Conservation (phyloP, 768 basidiomycete genomes). For the Bullera alba region DNA sequence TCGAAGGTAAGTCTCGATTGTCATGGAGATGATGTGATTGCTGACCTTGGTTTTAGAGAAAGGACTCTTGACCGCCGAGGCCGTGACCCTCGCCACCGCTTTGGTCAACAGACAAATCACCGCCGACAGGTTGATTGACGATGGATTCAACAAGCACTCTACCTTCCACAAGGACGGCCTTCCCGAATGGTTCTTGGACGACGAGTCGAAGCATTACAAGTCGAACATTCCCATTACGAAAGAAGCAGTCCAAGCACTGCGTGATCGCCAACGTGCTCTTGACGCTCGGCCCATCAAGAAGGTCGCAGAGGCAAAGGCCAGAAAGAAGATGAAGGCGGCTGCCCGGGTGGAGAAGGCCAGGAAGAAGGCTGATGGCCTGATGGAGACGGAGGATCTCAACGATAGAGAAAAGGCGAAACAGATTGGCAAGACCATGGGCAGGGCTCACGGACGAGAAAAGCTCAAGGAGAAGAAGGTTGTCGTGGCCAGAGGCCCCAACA, state of each 20-base stretch:
- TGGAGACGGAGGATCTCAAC: conserved; percentile 67
- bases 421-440: conserved; percentile 74
- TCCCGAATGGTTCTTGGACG: conserved; percentile 94
- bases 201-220: conserved; percentile 87
- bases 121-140: conserved; percentile 78
- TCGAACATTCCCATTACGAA: conserved; percentile 94
- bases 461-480: conserved; percentile 67
- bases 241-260: conserved; percentile 77
- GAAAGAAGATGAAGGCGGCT: conserved; percentile 85
- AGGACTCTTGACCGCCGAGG: conserved; percentile 79
- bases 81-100: conserved; percentile 81
- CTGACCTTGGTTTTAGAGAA: conserved; percentile 54
- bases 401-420: conserved; percentile 90
- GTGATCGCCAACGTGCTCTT: conserved; percentile 82
- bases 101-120: conserved; percentile 86
- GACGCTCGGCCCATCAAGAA: conserved; percentile 98
- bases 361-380: conserved; percentile 94
- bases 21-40: neutral
- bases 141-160: conserved; percentile 91
- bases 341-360: conserved; percentile 81
- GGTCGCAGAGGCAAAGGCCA: conserved; percentile 93
- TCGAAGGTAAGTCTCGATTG: conserved; percentile 55
- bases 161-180: conserved; percentile 85
- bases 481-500: conserved; percentile 84
- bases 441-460: conserved; percentile 53